Conservation (phyloP, 495 filamentous ascomycete species). For the Penicillium canescens region DNA sequence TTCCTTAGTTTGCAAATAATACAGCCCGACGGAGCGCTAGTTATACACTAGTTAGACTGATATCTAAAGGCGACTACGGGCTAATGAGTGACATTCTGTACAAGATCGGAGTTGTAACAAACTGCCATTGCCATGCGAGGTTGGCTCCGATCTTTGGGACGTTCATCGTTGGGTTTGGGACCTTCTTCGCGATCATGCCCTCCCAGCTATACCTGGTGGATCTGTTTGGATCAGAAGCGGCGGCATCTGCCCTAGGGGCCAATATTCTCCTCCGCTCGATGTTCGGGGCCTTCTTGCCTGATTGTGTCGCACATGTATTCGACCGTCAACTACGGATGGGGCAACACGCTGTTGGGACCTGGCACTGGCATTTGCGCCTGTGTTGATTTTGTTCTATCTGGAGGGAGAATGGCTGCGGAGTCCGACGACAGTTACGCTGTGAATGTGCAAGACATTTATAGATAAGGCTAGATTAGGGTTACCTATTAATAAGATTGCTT, state of each 20-base stretch:
- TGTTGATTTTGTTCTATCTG: not conserved
- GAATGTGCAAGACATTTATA: not conserved
- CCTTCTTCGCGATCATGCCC: not conserved
- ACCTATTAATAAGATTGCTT: no score
- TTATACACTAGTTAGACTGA: no score
- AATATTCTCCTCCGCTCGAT: not conserved
- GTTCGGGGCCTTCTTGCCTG: not conserved
- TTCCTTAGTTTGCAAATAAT: no score
- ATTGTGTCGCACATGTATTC: not conserved
- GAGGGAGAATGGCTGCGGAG: not conserved
- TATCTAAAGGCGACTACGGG: no score
- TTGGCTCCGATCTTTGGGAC: constrained; percentile 1
- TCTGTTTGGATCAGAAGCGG: not conserved
- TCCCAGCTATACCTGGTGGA: not conserved
- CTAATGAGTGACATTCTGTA: not conserved
- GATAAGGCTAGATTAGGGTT: no score
- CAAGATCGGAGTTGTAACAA: not conserved
- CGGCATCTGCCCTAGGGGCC: not conserved
- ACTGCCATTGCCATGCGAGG: constrained; percentile 5
- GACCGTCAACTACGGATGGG: not conserved
- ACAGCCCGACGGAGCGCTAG: no score
- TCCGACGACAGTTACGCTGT: not conserved
- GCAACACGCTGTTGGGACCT: not conserved
- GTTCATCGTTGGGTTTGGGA: not conserved
- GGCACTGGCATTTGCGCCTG: not conserved